phyloP scores from a whole-genome alignment of 2,329 filamentous ascomycete species.

The Alternaria brassicae region DNA sequence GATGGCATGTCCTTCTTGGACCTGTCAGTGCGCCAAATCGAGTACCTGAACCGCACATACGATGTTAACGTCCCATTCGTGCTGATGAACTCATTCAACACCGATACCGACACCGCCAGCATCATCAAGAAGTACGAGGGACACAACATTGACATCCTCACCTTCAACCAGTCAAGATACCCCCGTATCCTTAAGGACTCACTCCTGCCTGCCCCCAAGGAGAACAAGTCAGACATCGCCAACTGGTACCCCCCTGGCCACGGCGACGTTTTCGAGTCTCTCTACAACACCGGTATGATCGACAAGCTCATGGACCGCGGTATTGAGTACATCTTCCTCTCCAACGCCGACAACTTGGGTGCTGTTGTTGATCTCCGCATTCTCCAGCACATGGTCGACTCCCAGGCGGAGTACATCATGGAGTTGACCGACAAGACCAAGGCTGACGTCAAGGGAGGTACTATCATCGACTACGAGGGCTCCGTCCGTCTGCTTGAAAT shows the following conservation, averaged over 20 bases:
- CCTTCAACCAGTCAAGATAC: conserved; percentile 99
- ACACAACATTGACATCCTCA: conserved; percentile 99
- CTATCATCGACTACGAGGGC: conserved; percentile 99
- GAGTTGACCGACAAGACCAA: conserved; percentile 99
- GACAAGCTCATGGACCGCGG: conserved; percentile 95
- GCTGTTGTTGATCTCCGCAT: conserved; percentile 98
- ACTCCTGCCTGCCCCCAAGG: conserved; percentile 92
- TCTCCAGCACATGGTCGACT: conserved; percentile 99
- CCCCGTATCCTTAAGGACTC: conserved; percentile 98
- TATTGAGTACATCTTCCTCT: conserved; percentile 97
- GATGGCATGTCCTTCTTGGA: conserved; percentile 99
- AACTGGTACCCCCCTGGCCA: conserved; percentile 99
- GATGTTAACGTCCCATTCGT: conserved; percentile 96
- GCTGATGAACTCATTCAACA: conserved; percentile 99
- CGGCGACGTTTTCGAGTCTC: conserved; percentile 99
- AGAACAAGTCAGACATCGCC: conserved; percentile 81
- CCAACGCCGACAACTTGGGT: conserved; percentile 98
- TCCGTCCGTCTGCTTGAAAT: conserved; percentile 97
- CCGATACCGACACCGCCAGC: conserved; percentile 93
- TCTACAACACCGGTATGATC: conserved; percentile 98
- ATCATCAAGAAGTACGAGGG: conserved; percentile 99
- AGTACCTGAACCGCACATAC: conserved; percentile 98
- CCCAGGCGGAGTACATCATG: conserved; percentile 98
- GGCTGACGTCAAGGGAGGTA: conserved; percentile 99
- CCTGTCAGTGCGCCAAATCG: conserved; percentile 97